phyloP scores from a whole-genome alignment of 306 rosid species.

The Leucaena leucocephala region DNA sequence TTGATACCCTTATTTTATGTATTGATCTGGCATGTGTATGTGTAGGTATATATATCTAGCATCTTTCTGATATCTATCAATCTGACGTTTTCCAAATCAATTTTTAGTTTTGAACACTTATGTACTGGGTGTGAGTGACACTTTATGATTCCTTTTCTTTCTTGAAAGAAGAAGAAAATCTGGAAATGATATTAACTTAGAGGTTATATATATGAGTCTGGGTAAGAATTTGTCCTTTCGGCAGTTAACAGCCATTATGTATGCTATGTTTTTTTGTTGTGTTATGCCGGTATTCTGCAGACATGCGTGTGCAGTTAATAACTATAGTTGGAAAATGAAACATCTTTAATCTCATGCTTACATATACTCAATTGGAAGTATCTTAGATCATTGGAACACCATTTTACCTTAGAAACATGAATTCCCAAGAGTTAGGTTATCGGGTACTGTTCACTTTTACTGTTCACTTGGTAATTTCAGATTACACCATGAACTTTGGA shows the following conservation, averaged over 20 bases:
- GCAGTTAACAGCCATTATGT: conserved; percentile 4
- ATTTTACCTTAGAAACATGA: too few species aligned
- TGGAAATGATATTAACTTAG: too few species aligned
- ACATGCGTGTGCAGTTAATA: neutral
- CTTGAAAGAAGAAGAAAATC: neutral
- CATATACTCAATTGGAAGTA: too few species aligned
- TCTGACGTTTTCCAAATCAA: neutral
- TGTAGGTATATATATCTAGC: neutral
- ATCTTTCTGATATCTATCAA: neutral
- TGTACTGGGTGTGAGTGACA: neutral
- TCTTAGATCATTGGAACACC: too few species aligned
- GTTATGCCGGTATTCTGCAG: conserved; percentile 8
- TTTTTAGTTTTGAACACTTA: neutral
- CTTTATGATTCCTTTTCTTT: neutral
- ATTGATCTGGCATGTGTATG: neutral
- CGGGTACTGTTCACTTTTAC: too few species aligned
- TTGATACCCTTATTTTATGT: neutral
- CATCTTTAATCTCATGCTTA: too few species aligned
- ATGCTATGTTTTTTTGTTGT: neutral
- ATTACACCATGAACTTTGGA: too few species aligned
- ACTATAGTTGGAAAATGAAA: neutral
- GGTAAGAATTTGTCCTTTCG: neutral
- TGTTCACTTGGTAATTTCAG: too few species aligned
- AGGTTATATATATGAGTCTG: too few species aligned
- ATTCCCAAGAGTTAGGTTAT: too few species aligned